These are phyloP conservation scores for Claviceps fusiformis DNA, from an alignment of 2,329 filamentous ascomycete genomes.

Conservation along the genomic window DNA sequence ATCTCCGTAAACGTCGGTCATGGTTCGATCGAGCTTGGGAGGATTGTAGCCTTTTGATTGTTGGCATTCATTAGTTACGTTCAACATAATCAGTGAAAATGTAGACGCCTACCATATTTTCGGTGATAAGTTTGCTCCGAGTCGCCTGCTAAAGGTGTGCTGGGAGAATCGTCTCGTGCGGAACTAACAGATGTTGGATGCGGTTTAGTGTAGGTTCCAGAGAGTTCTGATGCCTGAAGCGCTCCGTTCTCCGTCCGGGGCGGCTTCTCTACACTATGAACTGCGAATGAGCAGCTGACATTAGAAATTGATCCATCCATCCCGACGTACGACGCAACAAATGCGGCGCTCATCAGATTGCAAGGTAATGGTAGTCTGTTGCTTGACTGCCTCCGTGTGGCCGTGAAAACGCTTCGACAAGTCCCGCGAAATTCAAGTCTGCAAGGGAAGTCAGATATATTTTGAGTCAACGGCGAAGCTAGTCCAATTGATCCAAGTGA, in stretches of 20 bases:
- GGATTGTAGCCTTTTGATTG: conserved; percentile 27
- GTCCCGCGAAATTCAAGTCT: conserved; percentile 32
- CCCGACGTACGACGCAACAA: conserved; percentile 28
- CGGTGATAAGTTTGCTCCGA: conserved; percentile 33
- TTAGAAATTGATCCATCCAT: conserved; percentile 25
- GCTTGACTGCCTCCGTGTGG: conserved; percentile 11
- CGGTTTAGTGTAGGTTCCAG: conserved; percentile 27
- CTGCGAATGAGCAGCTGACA: conserved; percentile 26
- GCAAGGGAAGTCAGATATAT: conserved; percentile 40
- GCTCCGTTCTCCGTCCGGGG: conserved; percentile 28
- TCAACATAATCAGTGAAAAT: neutral
- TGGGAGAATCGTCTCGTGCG: conserved; percentile 43
- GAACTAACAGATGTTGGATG: conserved; percentile 43
- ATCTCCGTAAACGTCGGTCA: conserved; percentile 74
- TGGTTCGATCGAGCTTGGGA: conserved; percentile 72
- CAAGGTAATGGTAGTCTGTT: conserved; percentile 30
- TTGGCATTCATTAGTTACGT: conserved; percentile 28
- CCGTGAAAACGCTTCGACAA: conserved; percentile 26
- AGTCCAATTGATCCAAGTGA: conserved; percentile 48
- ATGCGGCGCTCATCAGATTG: conserved; percentile 26
- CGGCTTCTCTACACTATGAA: conserved; percentile 22
- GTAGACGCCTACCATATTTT: conserved; percentile 37
- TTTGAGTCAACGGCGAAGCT: conserved; percentile 42
- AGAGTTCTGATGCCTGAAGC: conserved; percentile 32
- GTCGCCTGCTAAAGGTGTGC: conserved; percentile 39